Conservation (phyloP, 768 basidiomycete species). For the Termitomyces titanicus region DNA sequence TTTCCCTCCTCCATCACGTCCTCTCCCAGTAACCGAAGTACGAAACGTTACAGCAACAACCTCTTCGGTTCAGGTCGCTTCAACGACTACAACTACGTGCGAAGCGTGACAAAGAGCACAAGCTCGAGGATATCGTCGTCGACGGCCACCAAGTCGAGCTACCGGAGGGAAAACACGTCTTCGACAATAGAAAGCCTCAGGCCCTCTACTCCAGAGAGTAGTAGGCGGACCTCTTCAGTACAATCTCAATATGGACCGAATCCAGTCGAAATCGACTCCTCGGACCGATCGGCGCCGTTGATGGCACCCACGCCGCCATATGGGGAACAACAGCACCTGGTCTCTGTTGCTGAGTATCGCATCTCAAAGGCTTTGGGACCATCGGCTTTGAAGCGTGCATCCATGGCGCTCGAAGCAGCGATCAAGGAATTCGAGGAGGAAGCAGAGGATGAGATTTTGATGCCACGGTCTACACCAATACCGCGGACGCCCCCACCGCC, state of each 20-base stretch:
- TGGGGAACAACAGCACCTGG: slow-evolving; percentile 29
- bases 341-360: slow-evolving; percentile 41
- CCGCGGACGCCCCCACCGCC: slow-evolving; percentile 39
- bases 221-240: slow-evolving; percentile 31
- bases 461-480: slow-evolving; percentile 59
- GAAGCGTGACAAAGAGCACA: slow-evolving; percentile 42
- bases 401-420: slow-evolving; percentile 70
- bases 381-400: slow-evolving; percentile 56
- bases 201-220: slow-evolving; percentile 56
- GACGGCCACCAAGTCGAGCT: slow-evolving; percentile 44
- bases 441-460: slow-evolving; percentile 71
- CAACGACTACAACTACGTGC: slow-evolving; percentile 70
- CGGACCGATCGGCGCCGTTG: slow-evolving; percentile 38
- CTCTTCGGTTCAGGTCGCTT: slow-evolving; percentile 80
- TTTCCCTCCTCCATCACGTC: slow-evolving; percentile 33
- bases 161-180: slow-evolving; percentile 28
- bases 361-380: slow-evolving; percentile 49
- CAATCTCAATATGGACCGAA: slow-evolving; percentile 37
- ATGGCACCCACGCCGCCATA: slow-evolving; percentile 31
- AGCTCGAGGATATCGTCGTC: slow-evolving; percentile 46
- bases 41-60: slow-evolving; percentile 82
- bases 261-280: slow-evolving; percentile 33
- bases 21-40: slow-evolving; percentile 46
- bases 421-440: slow-evolving; percentile 79
- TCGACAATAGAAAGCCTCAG: slow-evolving; percentile 44